Conservation (phyloP, 2,329 filamentous ascomycete genomes). For the Verruconis gallopava region DNA sequence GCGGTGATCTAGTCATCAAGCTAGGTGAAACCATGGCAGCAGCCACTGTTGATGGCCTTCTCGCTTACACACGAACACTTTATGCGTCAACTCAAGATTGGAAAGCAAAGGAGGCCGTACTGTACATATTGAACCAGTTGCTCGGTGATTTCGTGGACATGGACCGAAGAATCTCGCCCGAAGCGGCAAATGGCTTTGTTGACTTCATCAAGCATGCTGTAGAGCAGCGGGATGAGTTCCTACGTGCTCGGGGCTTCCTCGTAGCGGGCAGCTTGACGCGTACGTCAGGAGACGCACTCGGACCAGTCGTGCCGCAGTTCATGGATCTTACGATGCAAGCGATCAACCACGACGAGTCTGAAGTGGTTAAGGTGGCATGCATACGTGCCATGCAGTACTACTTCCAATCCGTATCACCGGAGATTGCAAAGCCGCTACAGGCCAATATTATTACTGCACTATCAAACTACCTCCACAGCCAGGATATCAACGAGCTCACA, state of each 20-base stretch:
- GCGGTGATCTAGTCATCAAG: conserved; percentile 84
- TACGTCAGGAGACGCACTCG: conserved; percentile 45
- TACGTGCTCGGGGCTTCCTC: conserved; percentile 77
- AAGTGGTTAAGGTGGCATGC: conserved; percentile 85
- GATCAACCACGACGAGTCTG: conserved; percentile 62
- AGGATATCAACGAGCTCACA: conserved; percentile 70
- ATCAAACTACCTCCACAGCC: conserved; percentile 60
- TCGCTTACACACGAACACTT: conserved; percentile 60
- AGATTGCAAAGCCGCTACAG: conserved; percentile 45
- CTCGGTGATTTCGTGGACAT: conserved; percentile 73
- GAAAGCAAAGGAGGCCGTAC: conserved; percentile 63
- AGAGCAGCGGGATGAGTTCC: conserved; percentile 56
- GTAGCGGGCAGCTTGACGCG: conserved; percentile 70
- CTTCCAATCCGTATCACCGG: conserved; percentile 39
- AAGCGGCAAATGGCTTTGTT: conserved; percentile 60
- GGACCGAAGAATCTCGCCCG: conserved; percentile 54
- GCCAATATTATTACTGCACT: conserved; percentile 46
- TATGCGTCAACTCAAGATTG: conserved; percentile 47
- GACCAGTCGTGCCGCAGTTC: conserved; percentile 44
- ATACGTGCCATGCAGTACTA: conserved; percentile 72
- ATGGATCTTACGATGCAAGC: conserved; percentile 62
- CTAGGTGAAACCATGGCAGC: conserved; percentile 77
- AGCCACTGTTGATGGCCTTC: conserved; percentile 63
- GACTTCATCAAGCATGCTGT: conserved; percentile 71
- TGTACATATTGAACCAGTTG: conserved; percentile 77